phyloP scores from a whole-genome alignment of 352 stramenopile species.

The Pythium guiyangense region DNA sequence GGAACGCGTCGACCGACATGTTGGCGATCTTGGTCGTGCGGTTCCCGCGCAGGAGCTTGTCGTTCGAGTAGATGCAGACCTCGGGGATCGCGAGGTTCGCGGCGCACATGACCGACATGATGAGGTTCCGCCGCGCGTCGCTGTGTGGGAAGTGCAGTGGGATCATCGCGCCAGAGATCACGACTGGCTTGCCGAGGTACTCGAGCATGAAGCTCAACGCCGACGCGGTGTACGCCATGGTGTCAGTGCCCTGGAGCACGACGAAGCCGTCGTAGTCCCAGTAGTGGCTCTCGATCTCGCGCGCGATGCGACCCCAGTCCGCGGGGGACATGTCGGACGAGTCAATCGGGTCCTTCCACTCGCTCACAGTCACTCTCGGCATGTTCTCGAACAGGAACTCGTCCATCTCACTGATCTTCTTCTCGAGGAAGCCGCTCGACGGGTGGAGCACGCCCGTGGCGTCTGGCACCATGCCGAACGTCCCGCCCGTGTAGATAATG shows the following conservation, averaged over 20 bases:
- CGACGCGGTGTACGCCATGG: conserved; percentile 96
- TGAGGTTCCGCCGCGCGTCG: conserved; percentile 95
- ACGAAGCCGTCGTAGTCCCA: conserved; percentile 97
- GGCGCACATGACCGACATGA: conserved; percentile 91
- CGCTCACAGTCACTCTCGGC: conserved; percentile 66
- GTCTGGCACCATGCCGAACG: conserved; percentile 88
- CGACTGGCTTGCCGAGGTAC: conserved; percentile 94
- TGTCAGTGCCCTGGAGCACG: conserved; percentile 96
- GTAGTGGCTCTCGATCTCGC: conserved; percentile 93
- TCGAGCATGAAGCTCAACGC: conserved; percentile 97
- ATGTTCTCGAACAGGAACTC: conserved; percentile 84
- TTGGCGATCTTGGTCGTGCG: conserved; percentile 95
- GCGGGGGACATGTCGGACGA: conserved; percentile 81
- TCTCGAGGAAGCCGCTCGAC: conserved; percentile 82
- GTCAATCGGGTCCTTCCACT: conserved; percentile 88
- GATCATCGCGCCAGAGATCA: conserved; percentile 96
- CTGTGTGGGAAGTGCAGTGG: conserved; percentile 95
- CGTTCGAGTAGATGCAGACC: conserved; percentile 95
- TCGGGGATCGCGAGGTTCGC: conserved; percentile 76
- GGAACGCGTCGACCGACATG: conserved; percentile 93
- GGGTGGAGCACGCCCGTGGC: conserved; percentile 75
- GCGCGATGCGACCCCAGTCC: conserved; percentile 92
- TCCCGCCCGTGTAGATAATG: conserved; percentile 90
- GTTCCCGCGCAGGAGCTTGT: conserved; percentile 94
- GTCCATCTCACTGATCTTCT: conserved; percentile 85